These are phyloP conservation scores for Fusarium pilosicola DNA, from an alignment of 2,329 filamentous ascomycete species.

Conservation along the genomic window DNA sequence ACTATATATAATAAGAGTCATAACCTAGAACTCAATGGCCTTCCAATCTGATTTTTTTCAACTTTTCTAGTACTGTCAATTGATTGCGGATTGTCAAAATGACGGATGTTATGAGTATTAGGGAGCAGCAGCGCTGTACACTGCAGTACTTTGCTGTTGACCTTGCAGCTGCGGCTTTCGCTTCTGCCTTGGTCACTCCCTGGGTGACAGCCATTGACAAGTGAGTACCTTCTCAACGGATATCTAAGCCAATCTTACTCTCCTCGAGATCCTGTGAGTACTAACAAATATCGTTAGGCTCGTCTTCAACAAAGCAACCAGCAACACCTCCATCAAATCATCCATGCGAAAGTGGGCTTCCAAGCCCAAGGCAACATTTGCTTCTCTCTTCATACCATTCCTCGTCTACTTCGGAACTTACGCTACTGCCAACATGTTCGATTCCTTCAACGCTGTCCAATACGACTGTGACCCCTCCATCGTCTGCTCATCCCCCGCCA, in stretches of 20 bases:
- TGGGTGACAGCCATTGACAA: slow-evolving; percentile 44
- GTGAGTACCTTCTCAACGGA: background rate
- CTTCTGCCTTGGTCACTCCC: slow-evolving; percentile 40
- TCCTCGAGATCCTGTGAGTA: rapidly evolving
- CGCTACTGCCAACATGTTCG: slow-evolving; percentile 42
- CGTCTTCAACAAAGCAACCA: slow-evolving; percentile 40
- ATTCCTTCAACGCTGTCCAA: slow-evolving; percentile 35
- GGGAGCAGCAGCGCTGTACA: slow-evolving; percentile 38
- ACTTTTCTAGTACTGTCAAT: background rate
- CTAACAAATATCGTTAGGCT: slow-evolving; percentile 18
- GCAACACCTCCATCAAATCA: slow-evolving; percentile 33
- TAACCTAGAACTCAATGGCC: background rate
- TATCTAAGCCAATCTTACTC: rapidly evolving
- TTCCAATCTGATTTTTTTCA: background rate
- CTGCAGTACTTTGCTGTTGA: slow-evolving; percentile 42
- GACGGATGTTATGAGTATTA: slow-evolving; percentile 39
- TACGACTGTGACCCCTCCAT: slow-evolving; percentile 30
- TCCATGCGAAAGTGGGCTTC: slow-evolving; percentile 37
- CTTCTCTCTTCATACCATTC: slow-evolving; percentile 37
- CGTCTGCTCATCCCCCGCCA: slow-evolving; percentile 35
- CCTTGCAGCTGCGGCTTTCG: slow-evolving; percentile 35
- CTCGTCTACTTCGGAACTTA: slow-evolving; percentile 44
- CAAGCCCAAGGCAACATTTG: slow-evolving; percentile 35
- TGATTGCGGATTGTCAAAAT: slow-evolving; percentile 12
- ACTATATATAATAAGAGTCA: slow-evolving; percentile 23